phyloP scores from a whole-genome alignment of 495 filamentous ascomycete genomes.

The Tuber borchii region DNA sequence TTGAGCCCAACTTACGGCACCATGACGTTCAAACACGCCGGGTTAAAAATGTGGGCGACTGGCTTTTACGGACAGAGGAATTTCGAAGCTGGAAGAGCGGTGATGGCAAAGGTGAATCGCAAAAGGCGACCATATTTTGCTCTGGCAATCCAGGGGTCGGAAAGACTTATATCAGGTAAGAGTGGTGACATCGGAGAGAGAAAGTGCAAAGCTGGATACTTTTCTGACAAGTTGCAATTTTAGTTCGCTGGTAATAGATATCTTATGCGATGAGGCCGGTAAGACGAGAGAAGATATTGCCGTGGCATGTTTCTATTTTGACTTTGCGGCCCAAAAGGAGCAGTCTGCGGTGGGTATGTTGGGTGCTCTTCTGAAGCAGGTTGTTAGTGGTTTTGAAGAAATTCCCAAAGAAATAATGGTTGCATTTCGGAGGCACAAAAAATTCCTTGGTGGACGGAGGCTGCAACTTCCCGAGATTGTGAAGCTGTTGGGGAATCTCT shows the following conservation, averaged over 20 bases:
- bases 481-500: too few species aligned
- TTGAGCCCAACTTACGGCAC: not conserved
- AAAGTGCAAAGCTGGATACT: not conserved
- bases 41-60: not conserved
- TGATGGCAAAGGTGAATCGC: not conserved
- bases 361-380: too few species aligned
- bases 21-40: not conserved
- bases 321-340: too few species aligned
- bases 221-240: not conserved
- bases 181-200: not conserved
- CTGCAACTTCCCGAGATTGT: too few species aligned
- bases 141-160: not conserved
- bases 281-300: too few species aligned
- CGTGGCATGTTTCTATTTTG: too few species aligned
- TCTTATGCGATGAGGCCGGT: not conserved
- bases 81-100: not conserved
- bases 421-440: too few species aligned
- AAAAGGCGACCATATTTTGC: not conserved
- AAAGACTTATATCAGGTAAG: not conserved
- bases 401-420: too few species aligned
- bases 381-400: too few species aligned
- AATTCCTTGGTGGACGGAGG: too few species aligned
- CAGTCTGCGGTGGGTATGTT: too few species aligned
- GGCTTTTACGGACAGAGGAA: not conserved
- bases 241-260: not conserved